A percentile compares a stretch with the other conserved stretches of the same genome.
phyloP scores from a whole-genome alignment of 768 basidiomycete genomes.

The Lactarius sanguifluus region DNA sequence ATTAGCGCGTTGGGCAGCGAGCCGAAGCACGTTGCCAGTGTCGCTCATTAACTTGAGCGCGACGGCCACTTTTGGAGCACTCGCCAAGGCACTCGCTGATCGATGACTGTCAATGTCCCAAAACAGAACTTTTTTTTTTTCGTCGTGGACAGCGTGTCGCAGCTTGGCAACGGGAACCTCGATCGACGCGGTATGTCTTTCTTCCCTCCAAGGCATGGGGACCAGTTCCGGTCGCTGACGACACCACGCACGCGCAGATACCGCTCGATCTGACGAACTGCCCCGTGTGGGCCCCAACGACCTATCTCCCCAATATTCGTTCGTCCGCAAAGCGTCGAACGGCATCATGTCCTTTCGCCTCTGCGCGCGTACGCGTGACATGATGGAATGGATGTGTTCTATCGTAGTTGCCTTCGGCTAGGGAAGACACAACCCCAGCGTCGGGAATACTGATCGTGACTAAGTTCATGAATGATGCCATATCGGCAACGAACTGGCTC shows the following conservation, averaged over 20 bases:
- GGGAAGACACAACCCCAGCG: slow-evolving; percentile 43
- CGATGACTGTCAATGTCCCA: too few species aligned
- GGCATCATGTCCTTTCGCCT: slow-evolving; percentile 41
- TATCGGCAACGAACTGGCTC: neutral
- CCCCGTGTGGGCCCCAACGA: slow-evolving; percentile 53
- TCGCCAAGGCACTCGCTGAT: too few species aligned
- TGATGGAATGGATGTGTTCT: slow-evolving; percentile 34
- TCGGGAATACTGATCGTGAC: slow-evolving; percentile 37
- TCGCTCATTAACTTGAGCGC: slow-evolving; percentile 42
- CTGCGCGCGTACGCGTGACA: neutral
- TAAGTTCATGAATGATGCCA: too few species aligned
- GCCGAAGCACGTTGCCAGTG: too few species aligned
- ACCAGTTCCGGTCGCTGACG: neutral
- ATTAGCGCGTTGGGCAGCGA: too few species aligned
- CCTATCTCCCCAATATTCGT: slow-evolving; percentile 57
- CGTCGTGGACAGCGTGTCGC: slow-evolving; percentile 53
- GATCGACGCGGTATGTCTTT: slow-evolving; percentile 27
- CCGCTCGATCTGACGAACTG: slow-evolving; percentile 52
- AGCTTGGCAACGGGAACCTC: slow-evolving; percentile 54
- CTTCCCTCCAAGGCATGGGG: neutral
- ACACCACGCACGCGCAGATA: slow-evolving; percentile 38
- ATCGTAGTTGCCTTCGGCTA: slow-evolving; percentile 64
- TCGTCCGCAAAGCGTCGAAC: slow-evolving; percentile 53
- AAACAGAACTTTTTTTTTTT: slow-evolving; percentile 33
- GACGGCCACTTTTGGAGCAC: slow-evolving; percentile 51